A percentile compares a stretch with the other conserved stretches of the same genome.
Evolutionary conservation across 805 yeast species (phyloP).

Genomic region (Yarrowia phangngaensis): DNA sequence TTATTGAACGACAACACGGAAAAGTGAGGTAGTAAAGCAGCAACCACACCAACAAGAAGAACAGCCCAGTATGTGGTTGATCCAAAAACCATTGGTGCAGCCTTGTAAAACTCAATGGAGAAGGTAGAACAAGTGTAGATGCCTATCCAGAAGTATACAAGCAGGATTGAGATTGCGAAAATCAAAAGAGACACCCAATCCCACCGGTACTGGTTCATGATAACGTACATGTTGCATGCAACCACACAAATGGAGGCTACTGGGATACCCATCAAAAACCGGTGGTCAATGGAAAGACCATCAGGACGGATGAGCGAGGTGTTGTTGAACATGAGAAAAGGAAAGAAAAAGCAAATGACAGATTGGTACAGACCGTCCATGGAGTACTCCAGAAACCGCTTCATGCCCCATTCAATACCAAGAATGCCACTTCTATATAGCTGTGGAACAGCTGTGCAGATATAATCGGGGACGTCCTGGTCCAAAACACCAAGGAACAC

Average conservation of each 20-base stretch:
- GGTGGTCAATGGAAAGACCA: constrained; percentile 59
- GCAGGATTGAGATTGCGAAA: constrained; percentile 50
- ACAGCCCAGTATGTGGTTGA: constrained; percentile 62
- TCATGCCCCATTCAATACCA: constrained; percentile 59
- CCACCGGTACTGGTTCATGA: constrained; percentile 71
- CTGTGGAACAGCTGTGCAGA: constrained; percentile 66
- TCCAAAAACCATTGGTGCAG: constrained; percentile 63
- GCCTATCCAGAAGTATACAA: constrained; percentile 76
- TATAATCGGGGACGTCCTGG: constrained; percentile 69
- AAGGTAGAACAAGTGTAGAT: constrained; percentile 57
- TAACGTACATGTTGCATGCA: constrained; percentile 61
- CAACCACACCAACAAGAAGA: constrained; percentile 52
- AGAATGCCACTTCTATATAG: constrained; percentile 66
- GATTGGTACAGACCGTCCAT: constrained; percentile 74
- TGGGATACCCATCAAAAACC: constrained; percentile 68
- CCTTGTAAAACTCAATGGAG: constrained; percentile 59
- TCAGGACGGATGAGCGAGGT: constrained; percentile 43
- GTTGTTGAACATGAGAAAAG: constrained; percentile 53
- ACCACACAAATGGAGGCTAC: constrained; percentile 59
- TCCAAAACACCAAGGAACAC: constrained; percentile 69
- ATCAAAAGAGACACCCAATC: constrained; percentile 63
- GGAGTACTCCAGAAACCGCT: constrained; percentile 61
- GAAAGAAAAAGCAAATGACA: constrained; percentile 62
- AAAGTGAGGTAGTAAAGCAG: constrained; percentile 61
- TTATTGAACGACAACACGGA: constrained; percentile 48